Evolutionary conservation across 2,329 filamentous ascomycete genomes (phyloP).

Genomic region (Orbilia javanica): DNA sequence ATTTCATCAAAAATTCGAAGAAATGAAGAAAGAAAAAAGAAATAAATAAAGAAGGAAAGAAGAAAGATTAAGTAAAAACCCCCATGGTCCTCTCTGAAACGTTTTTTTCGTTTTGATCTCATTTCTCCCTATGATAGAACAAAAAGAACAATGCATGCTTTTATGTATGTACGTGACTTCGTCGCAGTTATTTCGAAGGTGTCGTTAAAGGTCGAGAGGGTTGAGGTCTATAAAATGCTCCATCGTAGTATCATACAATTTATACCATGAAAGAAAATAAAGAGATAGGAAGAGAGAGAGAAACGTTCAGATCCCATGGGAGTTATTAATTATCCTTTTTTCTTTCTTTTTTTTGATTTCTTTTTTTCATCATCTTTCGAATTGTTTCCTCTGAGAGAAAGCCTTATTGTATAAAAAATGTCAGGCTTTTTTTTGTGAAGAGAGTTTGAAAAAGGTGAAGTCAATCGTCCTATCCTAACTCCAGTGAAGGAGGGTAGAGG

Average conservation of each 20-base stretch:
- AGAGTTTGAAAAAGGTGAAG: constrained; percentile 25
- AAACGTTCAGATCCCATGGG: constrained; percentile 57
- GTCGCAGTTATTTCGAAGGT: background rate
- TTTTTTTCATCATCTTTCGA: background rate
- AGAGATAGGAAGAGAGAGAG: constrained; percentile 12
- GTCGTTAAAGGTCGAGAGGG: background rate
- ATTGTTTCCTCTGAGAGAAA: constrained; percentile 7
- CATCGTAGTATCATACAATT: constrained; percentile 58
- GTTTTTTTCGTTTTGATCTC: constrained; percentile 5
- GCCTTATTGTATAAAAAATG: constrained; percentile 48
- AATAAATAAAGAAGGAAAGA: background rate
- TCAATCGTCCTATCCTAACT: background rate
- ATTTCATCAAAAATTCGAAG: background rate
- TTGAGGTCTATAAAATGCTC: constrained; percentile 53
- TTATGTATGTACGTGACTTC: constrained; percentile 35
- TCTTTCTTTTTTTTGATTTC: background rate
- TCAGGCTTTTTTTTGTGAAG: constrained; percentile 35
- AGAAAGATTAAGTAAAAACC: too few relatives aligned
- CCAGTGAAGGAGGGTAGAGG: background rate
- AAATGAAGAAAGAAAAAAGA: constrained; percentile 1
- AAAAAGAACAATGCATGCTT: background rate
- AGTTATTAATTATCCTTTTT: constrained; percentile 32
- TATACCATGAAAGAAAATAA: background rate
- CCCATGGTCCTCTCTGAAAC: constrained; percentile 57
- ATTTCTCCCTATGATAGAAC: too few relatives aligned